A percentile compares a stretch with the other conserved stretches of the same genome.
Evolutionary conservation across 2,329 filamentous ascomycete species (phyloP).

Genomic region (Microdochium paspali): DNA sequence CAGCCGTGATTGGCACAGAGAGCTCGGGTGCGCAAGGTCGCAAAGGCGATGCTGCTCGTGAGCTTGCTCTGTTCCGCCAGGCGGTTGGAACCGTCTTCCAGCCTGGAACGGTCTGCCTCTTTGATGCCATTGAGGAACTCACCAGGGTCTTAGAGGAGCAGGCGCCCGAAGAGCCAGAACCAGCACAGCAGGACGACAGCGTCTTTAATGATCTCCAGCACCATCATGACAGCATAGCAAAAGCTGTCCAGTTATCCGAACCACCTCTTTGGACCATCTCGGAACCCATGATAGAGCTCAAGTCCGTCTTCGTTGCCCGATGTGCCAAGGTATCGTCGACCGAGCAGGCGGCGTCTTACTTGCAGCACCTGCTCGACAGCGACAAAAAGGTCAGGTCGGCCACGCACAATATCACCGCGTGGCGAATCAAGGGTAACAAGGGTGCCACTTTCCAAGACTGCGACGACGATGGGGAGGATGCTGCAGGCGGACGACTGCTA

Average conservation of each 20-base stretch:
- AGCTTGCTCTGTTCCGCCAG: constrained; percentile 59
- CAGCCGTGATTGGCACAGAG: constrained; percentile 67
- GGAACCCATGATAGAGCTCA: constrained; percentile 66
- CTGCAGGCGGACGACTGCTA: constrained; percentile 75
- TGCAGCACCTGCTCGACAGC: constrained; percentile 67
- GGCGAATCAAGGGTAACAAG: constrained; percentile 62
- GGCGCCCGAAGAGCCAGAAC: constrained; percentile 13
- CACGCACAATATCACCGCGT: constrained; percentile 93
- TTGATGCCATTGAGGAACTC: constrained; percentile 78
- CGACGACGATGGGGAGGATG: constrained; percentile 92
- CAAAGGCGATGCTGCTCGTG: constrained; percentile 62
- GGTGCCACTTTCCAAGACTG: constrained; percentile 70
- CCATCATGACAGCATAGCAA: neutral
- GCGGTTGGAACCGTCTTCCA: constrained; percentile 60
- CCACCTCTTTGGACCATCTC: constrained; percentile 63
- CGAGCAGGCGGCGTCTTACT: constrained; percentile 58
- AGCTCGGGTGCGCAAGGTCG: constrained; percentile 60
- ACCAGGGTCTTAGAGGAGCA: constrained; percentile 30
- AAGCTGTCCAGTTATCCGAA: constrained; percentile 10
- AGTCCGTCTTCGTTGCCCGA: constrained; percentile 80
- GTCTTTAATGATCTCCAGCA: constrained; percentile 5
- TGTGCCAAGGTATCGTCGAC: constrained; percentile 61
- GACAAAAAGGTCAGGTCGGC: constrained; percentile 81
- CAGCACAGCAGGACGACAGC: constrained; percentile 4
- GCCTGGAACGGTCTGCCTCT: constrained; percentile 74